phyloP scores from a whole-genome alignment of 2,329 filamentous ascomycete species.

The Magnaporthiopsis rhizophila region DNA sequence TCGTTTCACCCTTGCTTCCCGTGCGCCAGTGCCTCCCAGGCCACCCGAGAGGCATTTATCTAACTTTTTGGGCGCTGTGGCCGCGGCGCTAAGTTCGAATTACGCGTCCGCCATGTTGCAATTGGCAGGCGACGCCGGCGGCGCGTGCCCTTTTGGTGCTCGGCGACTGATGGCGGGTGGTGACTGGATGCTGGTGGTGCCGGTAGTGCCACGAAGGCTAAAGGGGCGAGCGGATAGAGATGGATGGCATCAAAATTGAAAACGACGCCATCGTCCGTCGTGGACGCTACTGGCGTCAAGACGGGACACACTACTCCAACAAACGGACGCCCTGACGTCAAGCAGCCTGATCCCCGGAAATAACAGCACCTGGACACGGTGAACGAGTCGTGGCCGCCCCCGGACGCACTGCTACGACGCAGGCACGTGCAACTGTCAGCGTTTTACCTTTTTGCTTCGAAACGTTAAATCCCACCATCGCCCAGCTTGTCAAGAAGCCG shows the following conservation, averaged over 20 bases:
- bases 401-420: neutral
- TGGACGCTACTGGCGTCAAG: neutral
- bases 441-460: neutral
- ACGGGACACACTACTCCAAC: too few species aligned
- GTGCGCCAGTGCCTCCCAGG: neutral
- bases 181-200: neutral
- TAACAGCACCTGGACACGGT: neutral
- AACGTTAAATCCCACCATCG: neutral
- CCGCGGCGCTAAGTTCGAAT: neutral
- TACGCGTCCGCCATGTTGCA: neutral
- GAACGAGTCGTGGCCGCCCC: neutral
- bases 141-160: too few species aligned
- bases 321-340: neutral
- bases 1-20: neutral
- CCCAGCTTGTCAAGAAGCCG: neutral
- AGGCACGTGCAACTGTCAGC: neutral
- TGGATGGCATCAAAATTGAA: neutral
- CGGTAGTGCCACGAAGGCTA: too few species aligned
- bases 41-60: neutral
- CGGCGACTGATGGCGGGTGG: too few species aligned
- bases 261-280: neutral
- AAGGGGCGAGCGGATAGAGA: too few species aligned
- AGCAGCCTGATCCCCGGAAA: neutral
- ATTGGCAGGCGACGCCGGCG: neutral
- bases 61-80: neutral